These are phyloP conservation scores for Clitopilus passeckerianus DNA, from an alignment of 768 basidiomycete species.

Conservation along the genomic window DNA sequence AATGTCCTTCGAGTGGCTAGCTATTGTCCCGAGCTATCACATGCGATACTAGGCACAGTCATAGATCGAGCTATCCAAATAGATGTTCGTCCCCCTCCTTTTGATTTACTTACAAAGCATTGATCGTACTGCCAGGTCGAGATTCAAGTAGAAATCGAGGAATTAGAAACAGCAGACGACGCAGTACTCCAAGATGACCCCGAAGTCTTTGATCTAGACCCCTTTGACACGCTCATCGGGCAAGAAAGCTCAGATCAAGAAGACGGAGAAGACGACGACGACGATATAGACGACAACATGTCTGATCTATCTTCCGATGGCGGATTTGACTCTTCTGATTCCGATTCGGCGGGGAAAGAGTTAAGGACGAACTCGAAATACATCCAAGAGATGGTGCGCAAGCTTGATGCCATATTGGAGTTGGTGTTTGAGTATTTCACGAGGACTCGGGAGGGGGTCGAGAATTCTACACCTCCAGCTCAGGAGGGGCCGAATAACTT, in stretches of 20 bases:
- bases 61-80: conserved; percentile 95
- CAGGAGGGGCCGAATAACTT: not conserved
- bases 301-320: conserved; percentile 77
- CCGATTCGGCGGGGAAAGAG: conserved; percentile 33
- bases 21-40: conserved; percentile 86
- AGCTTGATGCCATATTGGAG: conserved; percentile 84
- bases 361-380: conserved; percentile 57
- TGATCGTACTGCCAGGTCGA: conserved; percentile 61
- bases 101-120: not conserved
- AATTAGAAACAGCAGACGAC: conserved; percentile 63
- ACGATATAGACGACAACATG: conserved; percentile 48
- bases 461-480: not conserved
- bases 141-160: conserved; percentile 93
- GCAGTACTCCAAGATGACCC: conserved; percentile 46
- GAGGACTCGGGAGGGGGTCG: conserved; percentile 25
- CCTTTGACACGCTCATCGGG: conserved; percentile 80
- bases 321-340: conserved; percentile 11
- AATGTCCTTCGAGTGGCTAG: conserved; percentile 79
- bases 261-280: conserved; percentile 49
- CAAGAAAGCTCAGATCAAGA: conserved; percentile 58
- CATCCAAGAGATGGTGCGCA: conserved; percentile 84
- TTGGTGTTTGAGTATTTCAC: conserved; percentile 86
- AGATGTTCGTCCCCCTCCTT: conserved; percentile 59
- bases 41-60: conserved; percentile 80
- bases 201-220: conserved; percentile 74